These are phyloP conservation scores for Epichloe coenophiala DNA, from an alignment of 2,329 filamentous ascomycete genomes.

Conservation along the genomic window DNA sequence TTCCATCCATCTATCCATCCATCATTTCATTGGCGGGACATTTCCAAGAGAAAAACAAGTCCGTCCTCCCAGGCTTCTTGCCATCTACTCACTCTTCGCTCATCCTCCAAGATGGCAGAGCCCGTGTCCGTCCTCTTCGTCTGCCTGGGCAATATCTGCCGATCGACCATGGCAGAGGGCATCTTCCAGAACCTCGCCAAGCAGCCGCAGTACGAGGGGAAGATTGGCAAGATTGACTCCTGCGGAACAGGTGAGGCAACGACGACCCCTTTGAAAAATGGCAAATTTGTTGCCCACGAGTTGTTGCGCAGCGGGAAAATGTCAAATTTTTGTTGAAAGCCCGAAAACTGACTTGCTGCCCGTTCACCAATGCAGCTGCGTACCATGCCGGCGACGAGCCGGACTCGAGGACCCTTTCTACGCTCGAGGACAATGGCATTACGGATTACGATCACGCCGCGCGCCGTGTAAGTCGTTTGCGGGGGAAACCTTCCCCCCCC, in stretches of 20 bases:
- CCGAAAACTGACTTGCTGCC: not conserved
- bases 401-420: conserved; percentile 72
- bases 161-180: conserved; percentile 90
- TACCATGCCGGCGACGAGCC: conserved; percentile 71
- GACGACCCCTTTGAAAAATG: not conserved
- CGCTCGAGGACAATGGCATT: conserved; percentile 61
- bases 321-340: not conserved
- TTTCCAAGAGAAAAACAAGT: not conserved
- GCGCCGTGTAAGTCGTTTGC: conserved; percentile 44
- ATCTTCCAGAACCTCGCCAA: conserved; percentile 65
- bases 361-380: conserved; percentile 35
- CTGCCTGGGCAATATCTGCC: conserved; percentile 92
- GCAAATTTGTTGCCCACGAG: not conserved
- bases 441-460: conserved; percentile 64
- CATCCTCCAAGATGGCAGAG: conserved; percentile 21
- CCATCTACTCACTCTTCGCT: not conserved
- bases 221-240: conserved; percentile 63
- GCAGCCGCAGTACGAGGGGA: conserved; percentile 42
- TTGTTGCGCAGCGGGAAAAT: not conserved
- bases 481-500: too few relatives aligned
- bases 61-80: not conserved
- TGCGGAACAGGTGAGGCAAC: conserved; percentile 56
- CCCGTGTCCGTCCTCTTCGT: conserved; percentile 74
- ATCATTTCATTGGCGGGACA: not conserved
- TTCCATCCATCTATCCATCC: not conserved